Evolutionary conservation across 306 rosid genomes (phyloP), one percentile per base, ranked within the genome.

Genomic region (Begonia masoniana): DNA sequence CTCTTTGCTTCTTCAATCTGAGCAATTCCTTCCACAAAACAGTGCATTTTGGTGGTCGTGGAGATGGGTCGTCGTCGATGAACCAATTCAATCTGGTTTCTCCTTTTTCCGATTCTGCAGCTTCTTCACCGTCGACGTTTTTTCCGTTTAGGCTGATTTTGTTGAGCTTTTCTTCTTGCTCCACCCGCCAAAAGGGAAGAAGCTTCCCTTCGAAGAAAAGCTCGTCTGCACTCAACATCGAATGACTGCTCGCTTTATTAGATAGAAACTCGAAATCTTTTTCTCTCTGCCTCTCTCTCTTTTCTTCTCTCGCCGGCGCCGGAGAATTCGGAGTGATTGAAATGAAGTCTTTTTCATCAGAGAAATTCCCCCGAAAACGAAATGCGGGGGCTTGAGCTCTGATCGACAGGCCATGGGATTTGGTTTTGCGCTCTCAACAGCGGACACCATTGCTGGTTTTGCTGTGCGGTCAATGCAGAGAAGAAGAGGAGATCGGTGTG

Each of bases 1-100:
- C 76, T 1, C 95, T 85, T 56, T 92, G 99, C 81, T 92, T 92
- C 93, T 76, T 92, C 85, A 92, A 81, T 78, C 93, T 83, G 35
- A 92, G 60, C 15, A 92, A 79, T 74, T 92, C 99, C 70, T 92
- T 92, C 99, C 99, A 92, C 19, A 92, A 61, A 61, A 92, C 93
- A 19, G 96, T 87, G 71, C 99, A 92, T 73, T 87, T 92, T 3
- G 99, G 96, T 50, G 99, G 99, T 63, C 99, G 83, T 1, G 99
- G 95, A 68, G 99, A 92, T 1, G 99, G 99, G 59, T 92, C 95
- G 52, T 92, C 99, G 69, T 92, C 99, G 15, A 83, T 83, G 74
- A 87, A 87, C 96, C 99, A 92, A 56, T 67, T 82, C 26, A 71
- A 85, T 77, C 93, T 80, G 46, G 42, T 73, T 43, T 74, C 93